These are phyloP conservation scores for Pogostemon cablin DNA, from an alignment of 257 asterid genomes.

Conservation along the genomic window DNA sequence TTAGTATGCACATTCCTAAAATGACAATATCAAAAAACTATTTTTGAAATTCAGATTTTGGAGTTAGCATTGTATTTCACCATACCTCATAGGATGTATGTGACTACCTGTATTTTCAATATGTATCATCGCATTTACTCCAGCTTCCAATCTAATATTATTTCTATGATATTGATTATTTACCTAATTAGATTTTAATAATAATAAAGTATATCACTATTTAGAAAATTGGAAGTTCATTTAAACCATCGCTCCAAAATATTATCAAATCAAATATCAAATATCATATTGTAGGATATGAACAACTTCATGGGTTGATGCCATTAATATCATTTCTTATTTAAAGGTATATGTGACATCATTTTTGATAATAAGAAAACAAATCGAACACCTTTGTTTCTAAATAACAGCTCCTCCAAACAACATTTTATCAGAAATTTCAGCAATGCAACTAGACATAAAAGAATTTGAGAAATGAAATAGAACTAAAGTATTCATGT, in stretches of 20 bases:
- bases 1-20: neutral
- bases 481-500: neutral
- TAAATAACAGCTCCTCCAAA: slow-evolving; percentile 5
- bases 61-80: neutral
- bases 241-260: neutral
- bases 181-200: neutral
- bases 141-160: neutral
- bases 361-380: neutral
- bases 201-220: neutral
- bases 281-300: neutral
- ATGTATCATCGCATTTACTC: neutral
- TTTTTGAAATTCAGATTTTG: neutral
- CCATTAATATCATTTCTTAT: neutral
- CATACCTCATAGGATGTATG: neutral
- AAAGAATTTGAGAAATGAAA: neutral
- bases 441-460: neutral
- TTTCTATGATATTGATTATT: neutral
- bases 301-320: neutral
- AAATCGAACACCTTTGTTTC: neutral
- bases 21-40: neutral
- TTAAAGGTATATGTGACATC: neutral
- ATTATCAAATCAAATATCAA: neutral
- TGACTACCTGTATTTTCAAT: neutral
- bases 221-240: neutral
- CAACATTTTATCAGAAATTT: neutral